phyloP scores from a whole-genome alignment of 371 early-diverging fungal genomes.

The Smittium mucronatum region DNA sequence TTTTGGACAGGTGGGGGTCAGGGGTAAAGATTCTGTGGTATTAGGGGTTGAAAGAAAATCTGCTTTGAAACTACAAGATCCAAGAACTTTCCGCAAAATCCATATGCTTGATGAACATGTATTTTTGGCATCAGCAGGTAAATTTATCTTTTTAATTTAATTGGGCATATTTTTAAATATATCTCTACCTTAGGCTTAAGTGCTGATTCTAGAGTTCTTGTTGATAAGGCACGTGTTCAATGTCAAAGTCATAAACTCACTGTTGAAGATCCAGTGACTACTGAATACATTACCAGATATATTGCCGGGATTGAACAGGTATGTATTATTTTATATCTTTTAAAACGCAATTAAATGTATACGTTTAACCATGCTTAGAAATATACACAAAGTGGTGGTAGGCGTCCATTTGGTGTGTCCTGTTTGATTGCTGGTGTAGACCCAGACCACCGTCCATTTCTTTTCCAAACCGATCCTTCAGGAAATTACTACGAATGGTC shows the following conservation, averaged over 20 bases:
- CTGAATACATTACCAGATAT: conserved; percentile 96
- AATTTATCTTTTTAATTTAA: not conserved
- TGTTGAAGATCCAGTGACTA: conserved; percentile 93
- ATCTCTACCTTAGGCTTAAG: conserved; percentile 46
- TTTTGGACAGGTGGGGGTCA: conserved; percentile 77
- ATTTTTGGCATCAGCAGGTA: conserved; percentile 92
- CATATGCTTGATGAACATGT: conserved; percentile 93
- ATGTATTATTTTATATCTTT: not conserved
- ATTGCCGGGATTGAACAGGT: conserved; percentile 90
- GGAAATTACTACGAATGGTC: conserved; percentile 98
- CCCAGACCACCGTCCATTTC: conserved; percentile 69
- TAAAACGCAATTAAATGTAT: conserved; percentile 19
- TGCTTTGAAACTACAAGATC: conserved; percentile 89
- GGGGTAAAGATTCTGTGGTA: conserved; percentile 83
- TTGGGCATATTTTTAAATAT: not conserved
- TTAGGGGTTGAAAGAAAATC: conserved; percentile 97
- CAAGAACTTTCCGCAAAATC: conserved; percentile 93
- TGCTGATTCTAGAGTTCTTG: conserved; percentile 93
- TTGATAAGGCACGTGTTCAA: conserved; percentile 94
- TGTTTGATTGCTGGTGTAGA: conserved; percentile 93
- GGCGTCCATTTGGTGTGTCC: conserved; percentile 98
- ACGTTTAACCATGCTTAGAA: conserved; percentile 40
- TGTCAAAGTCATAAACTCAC: conserved; percentile 94
- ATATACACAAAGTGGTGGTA: conserved; percentile 98
- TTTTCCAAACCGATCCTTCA: conserved; percentile 98